phyloP scores from a whole-genome alignment of 192 early-diverging fungal genomes.

The Kickxella alabastrina region DNA sequence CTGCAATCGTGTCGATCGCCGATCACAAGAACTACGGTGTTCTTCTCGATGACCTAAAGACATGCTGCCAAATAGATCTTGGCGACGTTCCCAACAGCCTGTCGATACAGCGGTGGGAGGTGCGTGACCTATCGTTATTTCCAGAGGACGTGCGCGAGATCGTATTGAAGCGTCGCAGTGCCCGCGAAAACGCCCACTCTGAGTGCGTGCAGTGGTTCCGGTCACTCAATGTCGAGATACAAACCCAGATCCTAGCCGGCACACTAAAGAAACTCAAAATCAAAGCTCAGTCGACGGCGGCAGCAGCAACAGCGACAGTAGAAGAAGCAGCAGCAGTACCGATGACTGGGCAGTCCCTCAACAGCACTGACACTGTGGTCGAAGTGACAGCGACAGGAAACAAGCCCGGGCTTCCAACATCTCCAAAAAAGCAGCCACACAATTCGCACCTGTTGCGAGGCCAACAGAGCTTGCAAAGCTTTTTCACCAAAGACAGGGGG shows the following conservation, averaged over 20 bases:
- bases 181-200: slow-evolving; percentile 9
- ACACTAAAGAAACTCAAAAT: slow-evolving; percentile 26
- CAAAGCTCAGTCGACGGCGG: slow-evolving; percentile 1
- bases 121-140: slow-evolving; percentile 22
- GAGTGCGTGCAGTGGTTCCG: slow-evolving; percentile 32
- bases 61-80: slow-evolving; percentile 3
- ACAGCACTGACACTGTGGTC: neutral
- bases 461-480: slow-evolving; percentile 41
- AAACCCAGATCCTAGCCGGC: slow-evolving; percentile 20
- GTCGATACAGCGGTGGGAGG: slow-evolving; percentile 46
- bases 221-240: slow-evolving; percentile 11
- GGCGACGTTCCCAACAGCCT: slow-evolving; percentile 28
- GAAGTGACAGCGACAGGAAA: neutral
- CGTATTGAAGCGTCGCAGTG: slow-evolving; percentile 18
- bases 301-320: neutral
- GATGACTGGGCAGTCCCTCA: neutral
- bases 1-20: slow-evolving; percentile 24
- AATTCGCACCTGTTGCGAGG: slow-evolving; percentile 9
- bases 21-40: slow-evolving; percentile 42
- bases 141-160: slow-evolving; percentile 26
- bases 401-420: neutral
- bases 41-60: slow-evolving; percentile 13
- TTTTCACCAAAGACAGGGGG: slow-evolving; percentile 24
- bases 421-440: neutral
- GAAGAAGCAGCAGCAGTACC: no score